Percentiles rank a stretch among this genome's conserved stretches.
These are phyloP conservation scores for Yamadazyma laniorum DNA, from an alignment of 805 yeast genomes.

Conservation along the genomic window DNA sequence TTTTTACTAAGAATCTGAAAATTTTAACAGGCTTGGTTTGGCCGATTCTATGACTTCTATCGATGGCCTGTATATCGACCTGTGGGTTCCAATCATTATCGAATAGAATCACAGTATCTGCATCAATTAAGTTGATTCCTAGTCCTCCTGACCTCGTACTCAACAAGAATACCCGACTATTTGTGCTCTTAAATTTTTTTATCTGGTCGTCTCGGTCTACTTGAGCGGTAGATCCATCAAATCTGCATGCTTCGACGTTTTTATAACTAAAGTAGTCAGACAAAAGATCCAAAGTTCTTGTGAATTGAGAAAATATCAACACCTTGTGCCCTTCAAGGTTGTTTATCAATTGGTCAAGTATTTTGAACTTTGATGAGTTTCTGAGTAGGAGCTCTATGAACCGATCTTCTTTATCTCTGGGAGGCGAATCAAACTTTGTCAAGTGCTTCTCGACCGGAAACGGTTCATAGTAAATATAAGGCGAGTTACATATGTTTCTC, in stretches of 20 bases:
- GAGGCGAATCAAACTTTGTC: conserved; percentile 12
- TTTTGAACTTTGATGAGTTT: conserved; percentile 70
- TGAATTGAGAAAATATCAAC: conserved; percentile 84
- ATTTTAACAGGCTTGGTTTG: conserved; percentile 81
- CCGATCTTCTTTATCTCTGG: conserved; percentile 20
- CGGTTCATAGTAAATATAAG: conserved; percentile 81
- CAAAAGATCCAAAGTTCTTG: conserved; percentile 74
- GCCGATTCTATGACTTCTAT: conserved; percentile 91
- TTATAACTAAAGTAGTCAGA: conserved; percentile 67
- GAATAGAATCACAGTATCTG: conserved; percentile 86
- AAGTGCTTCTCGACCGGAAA: conserved; percentile 43
- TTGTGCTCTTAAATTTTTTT: conserved; percentile 40
- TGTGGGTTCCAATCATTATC: conserved; percentile 99
- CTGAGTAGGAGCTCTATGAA: conserved; percentile 35
- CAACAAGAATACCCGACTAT: conserved; percentile 57
- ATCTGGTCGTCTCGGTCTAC: conserved; percentile 65
- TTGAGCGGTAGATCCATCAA: conserved; percentile 76
- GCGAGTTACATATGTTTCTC: conserved; percentile 81
- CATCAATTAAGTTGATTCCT: conserved; percentile 81
- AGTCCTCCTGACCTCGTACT: conserved; percentile 95
- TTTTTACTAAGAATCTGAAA: conserved; percentile 70
- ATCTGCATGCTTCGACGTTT: conserved; percentile 49
- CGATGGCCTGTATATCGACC: conserved; percentile 95
- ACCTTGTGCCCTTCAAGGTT: conserved; percentile 62
- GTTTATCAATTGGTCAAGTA: conserved; percentile 62